Evolutionary conservation across 139 green algal species (phyloP), one percentile per base, ranked within the genome.

Genomic region (Auxenochlorella pyrenoidosa): DNA sequence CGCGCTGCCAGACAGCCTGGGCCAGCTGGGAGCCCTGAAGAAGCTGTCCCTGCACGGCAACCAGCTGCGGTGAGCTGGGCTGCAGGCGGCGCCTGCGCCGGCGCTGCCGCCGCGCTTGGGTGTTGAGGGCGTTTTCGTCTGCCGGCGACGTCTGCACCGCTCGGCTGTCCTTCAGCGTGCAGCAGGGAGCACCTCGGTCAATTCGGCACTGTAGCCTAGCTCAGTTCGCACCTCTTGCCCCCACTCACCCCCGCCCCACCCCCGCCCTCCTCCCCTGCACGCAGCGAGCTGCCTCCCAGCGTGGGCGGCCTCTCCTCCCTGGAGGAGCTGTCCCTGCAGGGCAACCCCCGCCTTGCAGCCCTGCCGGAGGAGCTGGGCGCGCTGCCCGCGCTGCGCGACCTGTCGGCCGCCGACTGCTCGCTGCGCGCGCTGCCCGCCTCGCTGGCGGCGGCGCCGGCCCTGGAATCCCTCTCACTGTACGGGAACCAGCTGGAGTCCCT

Each of bases 1-100:
- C 34, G 36, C 32, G 26, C 65, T 98, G 82, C 95, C 95, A 5
- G 51, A 81, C 2, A 63, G 84, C 32, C 63, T 97, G 2, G 89
- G 76, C 8, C 75, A 71, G 26, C 86, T 96, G 63, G 86, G 71
- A 32, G 63, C 38, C 26, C 86, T 97, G 18, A 79, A 85, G 12
- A 93, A 88, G 41, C 88, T 97, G 34, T 88, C 81, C 3, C 72
- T 96, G 66, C 84, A 92, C 68, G 94, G 94, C 21, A 96, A 96
- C 71, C 30, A 54, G 18, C 78, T 96, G 65, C 40, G n/a, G n/a
- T 79, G 51, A 30, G 34, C 28, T 18, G 60, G 22, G 60, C 60
- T 18, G 12, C 10, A 5, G 10, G 15, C 18, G 60, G 12, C 60
- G 60, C 21, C 60, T 12, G 22, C 18, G 60, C 18, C 15, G 22